phyloP scores from a whole-genome alignment of 1,139 yeast species.

The Scheffersomyces quercinus region DNA sequence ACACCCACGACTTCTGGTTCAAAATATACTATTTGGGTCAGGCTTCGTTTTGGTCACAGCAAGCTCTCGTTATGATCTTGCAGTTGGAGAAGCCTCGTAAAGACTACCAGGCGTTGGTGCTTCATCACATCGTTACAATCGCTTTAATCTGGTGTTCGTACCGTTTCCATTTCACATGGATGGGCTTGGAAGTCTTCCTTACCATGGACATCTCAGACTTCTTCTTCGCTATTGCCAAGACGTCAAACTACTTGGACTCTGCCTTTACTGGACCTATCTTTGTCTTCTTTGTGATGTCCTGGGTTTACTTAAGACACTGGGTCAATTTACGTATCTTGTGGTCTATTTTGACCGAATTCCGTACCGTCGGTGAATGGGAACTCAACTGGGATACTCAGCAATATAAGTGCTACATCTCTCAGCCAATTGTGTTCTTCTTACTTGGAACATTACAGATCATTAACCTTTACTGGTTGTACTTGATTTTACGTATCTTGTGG shows the following conservation, averaged over 20 bases:
- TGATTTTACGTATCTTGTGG: slow-evolving; percentile 75
- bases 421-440: slow-evolving; percentile 79
- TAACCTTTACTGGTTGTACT: slow-evolving; percentile 82
- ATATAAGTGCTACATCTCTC: slow-evolving; percentile 95
- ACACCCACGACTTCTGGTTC: slow-evolving; percentile 65
- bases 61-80: slow-evolving; percentile 74
- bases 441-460: slow-evolving; percentile 81
- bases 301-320: slow-evolving; percentile 91
- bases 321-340: slow-evolving; percentile 77
- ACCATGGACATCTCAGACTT: slow-evolving; percentile 97
- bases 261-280: slow-evolving; percentile 64
- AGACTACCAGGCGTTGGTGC: slow-evolving; percentile 85
- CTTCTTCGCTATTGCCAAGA: slow-evolving; percentile 80
- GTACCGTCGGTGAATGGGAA: slow-evolving; percentile 76
- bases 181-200: slow-evolving; percentile 86
- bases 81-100: slow-evolving; percentile 94
- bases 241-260: slow-evolving; percentile 80
- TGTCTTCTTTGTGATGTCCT: slow-evolving; percentile 61
- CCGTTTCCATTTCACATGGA: slow-evolving; percentile 95
- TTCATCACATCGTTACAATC: slow-evolving; percentile 92
- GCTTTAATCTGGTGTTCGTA: slow-evolving; percentile 88
- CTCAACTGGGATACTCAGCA: slow-evolving; percentile 88
- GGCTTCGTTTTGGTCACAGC: slow-evolving; percentile 98
- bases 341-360: slow-evolving; percentile 87
- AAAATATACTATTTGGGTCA: slow-evolving; percentile 86